Conservation (phyloP, 768 basidiomycete species). For the Tylopilus cervinicoccineus region DNA sequence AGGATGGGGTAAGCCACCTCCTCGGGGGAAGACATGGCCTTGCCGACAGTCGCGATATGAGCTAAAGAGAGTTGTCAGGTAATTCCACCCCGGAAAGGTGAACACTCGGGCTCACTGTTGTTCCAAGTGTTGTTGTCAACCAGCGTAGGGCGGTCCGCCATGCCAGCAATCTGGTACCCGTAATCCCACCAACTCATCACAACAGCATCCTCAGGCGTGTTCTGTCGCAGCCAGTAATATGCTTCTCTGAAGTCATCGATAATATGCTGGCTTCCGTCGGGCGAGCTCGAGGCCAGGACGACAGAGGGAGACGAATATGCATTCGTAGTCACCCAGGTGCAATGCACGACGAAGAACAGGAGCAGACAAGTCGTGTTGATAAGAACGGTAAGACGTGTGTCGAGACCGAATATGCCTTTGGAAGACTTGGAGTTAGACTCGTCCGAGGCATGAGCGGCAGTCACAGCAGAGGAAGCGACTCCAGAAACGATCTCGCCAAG, state of each 20-base stretch:
- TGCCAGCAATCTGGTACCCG: slow-evolving; percentile 98
- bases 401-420: slow-evolving; percentile 79
- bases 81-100: slow-evolving; percentile 1
- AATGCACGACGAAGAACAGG: slow-evolving; percentile 89
- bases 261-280: slow-evolving; percentile 87
- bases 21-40: slow-evolving; percentile 93
- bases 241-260: slow-evolving; percentile 99
- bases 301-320: slow-evolving; percentile 99
- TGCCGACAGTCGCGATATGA: slow-evolving; percentile 98
- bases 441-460: slow-evolving; percentile 21
- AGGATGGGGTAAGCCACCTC: slow-evolving; percentile 97
- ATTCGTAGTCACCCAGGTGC: slow-evolving; percentile 91
- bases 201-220: slow-evolving; percentile 87
- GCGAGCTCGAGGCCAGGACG: slow-evolving; percentile 74
- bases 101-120: slow-evolving; percentile 67
- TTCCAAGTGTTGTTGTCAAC: slow-evolving; percentile 99
- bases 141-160: slow-evolving; percentile 93
- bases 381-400: slow-evolving; percentile 75
- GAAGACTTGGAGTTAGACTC: slow-evolving; percentile 12
- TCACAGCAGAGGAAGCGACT: slow-evolving; percentile 29
- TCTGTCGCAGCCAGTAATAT: slow-evolving; percentile 97
- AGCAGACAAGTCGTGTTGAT: slow-evolving; percentile 75
- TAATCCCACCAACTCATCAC: slow-evolving; percentile 99
- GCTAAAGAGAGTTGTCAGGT: slow-evolving; percentile 41
- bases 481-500: slow-evolving; percentile 42